Conservation (phyloP, 2,329 filamentous ascomycete genomes). For the Paecilomyces dactylethromorphus region DNA sequence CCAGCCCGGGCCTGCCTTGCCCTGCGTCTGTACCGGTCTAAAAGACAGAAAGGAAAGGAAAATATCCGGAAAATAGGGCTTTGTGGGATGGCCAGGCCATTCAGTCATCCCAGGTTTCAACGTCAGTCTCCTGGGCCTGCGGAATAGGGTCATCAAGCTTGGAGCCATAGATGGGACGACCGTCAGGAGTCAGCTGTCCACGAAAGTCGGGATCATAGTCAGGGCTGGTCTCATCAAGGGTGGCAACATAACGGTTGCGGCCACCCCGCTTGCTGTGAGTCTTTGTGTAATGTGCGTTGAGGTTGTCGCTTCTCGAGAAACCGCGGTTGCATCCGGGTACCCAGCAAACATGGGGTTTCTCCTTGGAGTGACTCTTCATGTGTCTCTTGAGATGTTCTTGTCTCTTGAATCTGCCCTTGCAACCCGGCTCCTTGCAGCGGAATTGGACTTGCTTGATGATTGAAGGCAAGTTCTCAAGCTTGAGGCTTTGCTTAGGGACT, state of each 20-base stretch:
- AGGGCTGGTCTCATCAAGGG: conserved; percentile 35
- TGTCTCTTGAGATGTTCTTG: conserved; percentile 46
- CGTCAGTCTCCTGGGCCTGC: conserved; percentile 25
- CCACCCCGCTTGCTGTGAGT: conserved; percentile 41
- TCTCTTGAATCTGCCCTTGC: conserved; percentile 41
- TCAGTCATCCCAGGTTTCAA: conserved; percentile 28
- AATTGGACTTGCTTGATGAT: conserved; percentile 37
- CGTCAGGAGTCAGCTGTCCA: conserved; percentile 36
- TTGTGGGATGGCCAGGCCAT: not conserved
- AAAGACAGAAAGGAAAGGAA: conserved; percentile 4
- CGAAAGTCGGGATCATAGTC: conserved; percentile 40
- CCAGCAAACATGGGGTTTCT: conserved; percentile 39
- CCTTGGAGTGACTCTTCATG: conserved; percentile 41
- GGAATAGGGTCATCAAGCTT: conserved; percentile 28
- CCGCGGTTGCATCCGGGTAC: conserved; percentile 35
- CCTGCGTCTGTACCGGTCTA: conserved; percentile 15
- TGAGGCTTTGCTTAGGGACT: conserved; percentile 28
- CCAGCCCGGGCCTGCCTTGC: conserved; percentile 13
- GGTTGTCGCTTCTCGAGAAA: conserved; percentile 40
- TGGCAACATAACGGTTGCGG: conserved; percentile 41
- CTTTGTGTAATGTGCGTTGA: conserved; percentile 40
- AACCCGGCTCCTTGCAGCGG: conserved; percentile 36
- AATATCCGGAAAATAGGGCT: conserved; percentile 6
- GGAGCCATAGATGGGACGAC: conserved; percentile 32
- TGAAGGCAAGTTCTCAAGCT: conserved; percentile 29